These are phyloP conservation scores for Erysimum cheiri DNA, from an alignment of 441 rosid species.

Conservation along the genomic window DNA sequence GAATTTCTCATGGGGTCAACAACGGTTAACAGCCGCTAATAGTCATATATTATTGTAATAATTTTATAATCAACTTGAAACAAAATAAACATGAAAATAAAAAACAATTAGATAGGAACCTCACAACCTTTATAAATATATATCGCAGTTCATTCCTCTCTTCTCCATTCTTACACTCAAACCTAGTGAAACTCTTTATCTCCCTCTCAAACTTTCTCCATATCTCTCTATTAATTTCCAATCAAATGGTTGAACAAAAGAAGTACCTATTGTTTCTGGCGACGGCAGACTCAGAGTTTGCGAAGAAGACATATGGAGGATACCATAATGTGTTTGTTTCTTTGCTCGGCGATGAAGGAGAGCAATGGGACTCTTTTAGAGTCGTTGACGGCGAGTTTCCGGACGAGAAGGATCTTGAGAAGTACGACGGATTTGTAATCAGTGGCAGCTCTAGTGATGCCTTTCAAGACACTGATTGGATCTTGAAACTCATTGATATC, in stretches of 20 bases:
- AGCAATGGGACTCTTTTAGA: constrained; percentile 71
- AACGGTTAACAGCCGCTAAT: constrained; percentile 7
- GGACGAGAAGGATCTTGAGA: constrained; percentile 55
- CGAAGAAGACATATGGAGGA: constrained; percentile 67
- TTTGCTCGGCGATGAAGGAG: constrained; percentile 74
- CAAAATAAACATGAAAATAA: background rate
- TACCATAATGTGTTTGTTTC: constrained; percentile 74
- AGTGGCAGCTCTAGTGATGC: constrained; percentile 86
- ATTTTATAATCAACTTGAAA: background rate
- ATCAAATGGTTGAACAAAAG: constrained; percentile 41
- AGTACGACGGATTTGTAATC: constrained; percentile 77
- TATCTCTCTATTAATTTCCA: background rate
- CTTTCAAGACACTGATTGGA: constrained; percentile 71
- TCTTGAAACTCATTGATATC: constrained; percentile 64
- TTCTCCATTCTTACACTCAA: background rate
- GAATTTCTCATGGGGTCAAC: constrained; percentile 10
- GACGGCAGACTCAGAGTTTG: constrained; percentile 73
- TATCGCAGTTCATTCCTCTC: constrained; percentile 9
- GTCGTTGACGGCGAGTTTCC: constrained; percentile 86
- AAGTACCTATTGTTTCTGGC: constrained; percentile 64
- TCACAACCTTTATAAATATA: constrained; percentile 24
- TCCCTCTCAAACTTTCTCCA: background rate
- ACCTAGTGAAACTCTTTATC: background rate
- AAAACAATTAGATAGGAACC: constrained; percentile 12
- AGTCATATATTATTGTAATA: background rate